A percentile compares a stretch with the other conserved stretches of the same genome.
Evolutionary conservation across 495 filamentous ascomycete species (phyloP).

Genomic region (Xylaria sp.): DNA sequence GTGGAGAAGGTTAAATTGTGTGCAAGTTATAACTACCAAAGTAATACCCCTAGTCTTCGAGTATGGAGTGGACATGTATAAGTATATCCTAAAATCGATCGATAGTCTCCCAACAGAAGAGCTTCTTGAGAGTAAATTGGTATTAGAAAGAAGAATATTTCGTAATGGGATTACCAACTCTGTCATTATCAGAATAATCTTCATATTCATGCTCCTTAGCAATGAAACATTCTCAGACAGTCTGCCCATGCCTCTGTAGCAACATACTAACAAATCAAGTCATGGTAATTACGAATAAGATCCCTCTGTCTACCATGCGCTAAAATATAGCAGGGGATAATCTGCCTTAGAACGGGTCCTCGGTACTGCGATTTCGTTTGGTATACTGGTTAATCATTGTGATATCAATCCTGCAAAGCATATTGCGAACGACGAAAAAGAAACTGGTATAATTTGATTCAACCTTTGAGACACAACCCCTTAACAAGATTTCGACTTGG

Average conservation of each 20-base stretch:
- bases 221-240: neutral
- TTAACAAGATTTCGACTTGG: neutral
- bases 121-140: neutral
- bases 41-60: neutral
- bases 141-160: neutral
- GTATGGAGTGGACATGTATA: neutral
- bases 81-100: neutral
- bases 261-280: too few relatives aligned
- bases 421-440: neutral
- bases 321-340: too few relatives aligned
- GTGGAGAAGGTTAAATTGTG: neutral
- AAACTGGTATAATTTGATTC: neutral
- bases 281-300: too few relatives aligned
- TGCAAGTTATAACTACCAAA: neutral
- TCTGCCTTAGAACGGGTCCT: too few relatives aligned
- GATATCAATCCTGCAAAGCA: neutral
- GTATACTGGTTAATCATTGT: too few relatives aligned
- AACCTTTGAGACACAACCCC: neutral
- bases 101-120: neutral
- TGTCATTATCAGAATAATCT: neutral
- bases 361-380: too few relatives aligned
- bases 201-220: neutral
- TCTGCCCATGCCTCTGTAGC: too few relatives aligned
- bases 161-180: neutral
- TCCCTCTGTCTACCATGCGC: too few relatives aligned